Evolutionary conservation across 208 protist genomes (phyloP).

Genomic region (Angomonas deanei): DNA sequence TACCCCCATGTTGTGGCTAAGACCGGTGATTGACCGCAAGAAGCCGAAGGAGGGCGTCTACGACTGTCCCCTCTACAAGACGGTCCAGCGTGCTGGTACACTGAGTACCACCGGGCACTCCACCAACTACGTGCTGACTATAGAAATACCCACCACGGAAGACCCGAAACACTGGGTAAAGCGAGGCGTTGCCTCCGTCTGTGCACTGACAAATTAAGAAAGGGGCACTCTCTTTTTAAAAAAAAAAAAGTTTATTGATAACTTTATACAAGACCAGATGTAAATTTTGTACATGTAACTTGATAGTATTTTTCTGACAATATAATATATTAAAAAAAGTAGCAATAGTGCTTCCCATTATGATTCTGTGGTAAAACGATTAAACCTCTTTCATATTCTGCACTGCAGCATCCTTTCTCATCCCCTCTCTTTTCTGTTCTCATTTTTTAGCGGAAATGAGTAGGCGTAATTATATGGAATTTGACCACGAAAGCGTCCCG

Average conservation of each 20-base stretch:
- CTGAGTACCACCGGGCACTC: conserved; percentile 97
- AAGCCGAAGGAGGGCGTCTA: conserved; percentile 67
- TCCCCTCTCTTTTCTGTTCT: too few relatives aligned
- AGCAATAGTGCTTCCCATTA: too few relatives aligned
- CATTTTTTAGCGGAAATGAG: too few relatives aligned
- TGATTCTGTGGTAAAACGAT: too few relatives aligned
- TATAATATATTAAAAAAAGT: too few relatives aligned
- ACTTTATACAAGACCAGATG: not conserved
- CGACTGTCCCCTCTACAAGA: conserved; percentile 94
- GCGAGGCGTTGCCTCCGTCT: conserved; percentile 89
- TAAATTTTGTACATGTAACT: not conserved
- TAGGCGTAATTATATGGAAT: not conserved
- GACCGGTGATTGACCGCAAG: conserved; percentile 73
- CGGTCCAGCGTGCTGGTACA: conserved; percentile 91
- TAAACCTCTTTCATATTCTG: too few relatives aligned
- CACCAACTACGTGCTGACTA: conserved; percentile 96
- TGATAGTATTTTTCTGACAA: conserved; percentile 4
- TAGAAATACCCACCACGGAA: conserved; percentile 90
- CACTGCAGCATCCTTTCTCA: too few relatives aligned
- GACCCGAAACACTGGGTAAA: conserved; percentile 94
- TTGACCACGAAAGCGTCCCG: not conserved
- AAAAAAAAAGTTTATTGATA: too few relatives aligned
- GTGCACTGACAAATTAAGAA: conserved; percentile 63
- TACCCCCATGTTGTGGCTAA: conserved; percentile 92
- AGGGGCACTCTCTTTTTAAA: not conserved